Percentiles rank a stretch among this genome's conserved stretches.
These are phyloP conservation scores for Saturnispora quitensis DNA, from an alignment of 805 yeast species.

Conservation along the genomic window DNA sequence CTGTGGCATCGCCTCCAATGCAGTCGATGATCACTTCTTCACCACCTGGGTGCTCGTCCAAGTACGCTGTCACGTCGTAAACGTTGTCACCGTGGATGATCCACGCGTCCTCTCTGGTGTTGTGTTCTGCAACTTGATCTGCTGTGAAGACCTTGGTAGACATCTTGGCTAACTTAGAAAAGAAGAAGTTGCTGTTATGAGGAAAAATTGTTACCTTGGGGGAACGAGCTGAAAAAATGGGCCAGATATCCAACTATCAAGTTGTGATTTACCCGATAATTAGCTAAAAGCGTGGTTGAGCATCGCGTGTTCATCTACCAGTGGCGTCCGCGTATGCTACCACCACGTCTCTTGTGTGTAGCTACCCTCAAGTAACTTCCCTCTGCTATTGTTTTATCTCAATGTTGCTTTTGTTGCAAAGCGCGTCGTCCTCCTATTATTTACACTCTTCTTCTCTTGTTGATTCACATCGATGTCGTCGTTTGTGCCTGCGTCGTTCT, in stretches of 20 bases:
- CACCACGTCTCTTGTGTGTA: too few relatives aligned
- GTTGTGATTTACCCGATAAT: too few relatives aligned
- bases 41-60: constrained; percentile 69
- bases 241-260: too few relatives aligned
- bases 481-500: constrained; percentile 30
- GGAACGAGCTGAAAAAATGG: background rate
- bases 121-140: constrained; percentile 67
- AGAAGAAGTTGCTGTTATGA: background rate
- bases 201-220: background rate
- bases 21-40: constrained; percentile 67
- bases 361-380: too few relatives aligned
- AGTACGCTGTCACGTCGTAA: constrained; percentile 62
- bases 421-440: background rate
- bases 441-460: background rate
- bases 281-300: too few relatives aligned
- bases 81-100: constrained; percentile 75
- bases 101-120: constrained; percentile 73
- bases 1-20: constrained; percentile 72
- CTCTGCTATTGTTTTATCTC: background rate
- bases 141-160: constrained; percentile 42
- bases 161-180: constrained; percentile 23
- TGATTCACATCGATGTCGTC: constrained; percentile 17
- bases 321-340: too few relatives aligned
- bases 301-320: too few relatives aligned
- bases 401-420: background rate